Base-by-base conservation (phyloP, 129 eudicot species). In the Saussurea involucrata region DNA sequence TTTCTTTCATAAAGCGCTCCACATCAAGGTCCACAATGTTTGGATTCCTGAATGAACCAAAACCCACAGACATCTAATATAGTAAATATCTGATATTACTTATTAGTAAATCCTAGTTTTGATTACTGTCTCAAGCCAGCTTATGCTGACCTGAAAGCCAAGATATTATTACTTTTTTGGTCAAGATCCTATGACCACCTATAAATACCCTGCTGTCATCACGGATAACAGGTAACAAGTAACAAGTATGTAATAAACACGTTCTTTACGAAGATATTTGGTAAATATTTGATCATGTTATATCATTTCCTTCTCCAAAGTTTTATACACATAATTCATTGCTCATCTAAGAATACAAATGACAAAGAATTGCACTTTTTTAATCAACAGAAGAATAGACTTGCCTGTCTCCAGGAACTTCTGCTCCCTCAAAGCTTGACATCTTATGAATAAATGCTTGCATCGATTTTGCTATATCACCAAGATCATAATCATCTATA, bases 371-470 rank as follows among this genome's bases (percentile, higher is more conserved):
- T 10, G 2, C 10, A 40, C 49, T 9, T 40, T 40, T 40, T 9
- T 40, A 9, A 55, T 20, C 27, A 55, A 69, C 17, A 82, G 34
- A 78, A 70, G n/a, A 10, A 65, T 24, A 17, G 29, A 33, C 73
- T 15, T 63, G 84, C 98, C 97, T 86, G 87, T 86, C 82, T 74
- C 78, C 85, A 3, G 98, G 96, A 83, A 94, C 92, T 82, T 94
- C 96, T 76, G 97, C 98, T 71, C 98, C 97, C 69, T 89, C 86
- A 68, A 87, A 91, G 72, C 94, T 88, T 49, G 97, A 91, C 82
- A 91, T 85, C 63, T 89, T 91, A 25, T 86, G 76, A 17, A 95
- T 84, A 85, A 95, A 95, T 44, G 85, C 84, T 72, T 91, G 86
- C 97, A 95, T 91, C 24, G 96, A 88, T 71, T 91, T 88, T 32